Evolutionary conservation across 2,329 filamentous ascomycete genomes (phyloP).

Genomic region (Penicillium carneum): DNA sequence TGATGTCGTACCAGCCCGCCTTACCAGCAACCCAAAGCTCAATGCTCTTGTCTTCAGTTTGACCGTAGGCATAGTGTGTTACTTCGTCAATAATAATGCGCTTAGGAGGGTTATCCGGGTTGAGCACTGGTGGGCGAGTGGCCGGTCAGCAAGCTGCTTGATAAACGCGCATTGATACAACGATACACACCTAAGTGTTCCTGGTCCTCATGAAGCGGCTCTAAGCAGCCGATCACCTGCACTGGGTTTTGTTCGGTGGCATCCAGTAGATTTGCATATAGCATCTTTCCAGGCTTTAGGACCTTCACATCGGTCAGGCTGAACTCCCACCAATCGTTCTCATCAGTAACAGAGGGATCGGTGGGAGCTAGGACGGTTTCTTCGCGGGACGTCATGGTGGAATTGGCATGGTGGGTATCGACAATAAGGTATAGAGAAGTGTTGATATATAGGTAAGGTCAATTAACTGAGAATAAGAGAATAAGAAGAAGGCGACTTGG

Average conservation of each 20-base stretch:
- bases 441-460: not conserved
- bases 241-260: slow-evolving; percentile 64
- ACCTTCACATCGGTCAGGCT: slow-evolving; percentile 63
- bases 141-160: slow-evolving; percentile 19
- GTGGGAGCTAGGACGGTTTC: slow-evolving; percentile 55
- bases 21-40: slow-evolving; percentile 68
- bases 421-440: not conserved
- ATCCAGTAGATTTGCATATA: slow-evolving; percentile 62
- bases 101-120: slow-evolving; percentile 50
- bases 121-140: slow-evolving; percentile 42
- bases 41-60: slow-evolving; percentile 62
- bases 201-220: slow-evolving; percentile 55
- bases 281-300: slow-evolving; percentile 56
- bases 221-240: slow-evolving; percentile 61
- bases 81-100: slow-evolving; percentile 58
- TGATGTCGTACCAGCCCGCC: slow-evolving; percentile 68
- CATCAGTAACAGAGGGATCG: slow-evolving; percentile 55
- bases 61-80: slow-evolving; percentile 58
- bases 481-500: slow-evolving; percentile 10
- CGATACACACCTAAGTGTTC: slow-evolving; percentile 50
- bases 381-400: slow-evolving; percentile 55
- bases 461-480: slow-evolving; percentile 8
- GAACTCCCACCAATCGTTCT: slow-evolving; percentile 68
- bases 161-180: slow-evolving; percentile 22
- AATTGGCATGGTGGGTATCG: slow-evolving; percentile 44